phyloP scores from a whole-genome alignment of 2,329 filamentous ascomycete species.

The Monilinia polystroma region DNA sequence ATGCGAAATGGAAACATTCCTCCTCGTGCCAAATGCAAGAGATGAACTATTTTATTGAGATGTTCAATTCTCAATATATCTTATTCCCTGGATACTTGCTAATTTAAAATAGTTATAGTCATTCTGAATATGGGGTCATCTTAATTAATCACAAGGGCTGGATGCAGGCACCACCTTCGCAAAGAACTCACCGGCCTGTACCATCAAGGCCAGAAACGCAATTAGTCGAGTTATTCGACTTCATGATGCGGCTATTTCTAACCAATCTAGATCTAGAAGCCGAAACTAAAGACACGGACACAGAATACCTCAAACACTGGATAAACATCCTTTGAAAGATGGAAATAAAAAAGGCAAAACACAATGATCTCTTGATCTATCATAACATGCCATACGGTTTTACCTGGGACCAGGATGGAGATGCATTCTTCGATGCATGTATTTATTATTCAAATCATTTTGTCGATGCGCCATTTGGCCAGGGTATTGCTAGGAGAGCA shows the following conservation, averaged over 20 bases:
- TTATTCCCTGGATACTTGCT: neutral
- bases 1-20: constrained; percentile 13
- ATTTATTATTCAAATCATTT: neutral
- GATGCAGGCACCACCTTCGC: neutral
- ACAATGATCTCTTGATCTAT: neutral
- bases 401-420: neutral
- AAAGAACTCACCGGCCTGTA: neutral
- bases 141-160: constrained; percentile 1
- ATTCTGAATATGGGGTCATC: neutral
- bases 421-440: neutral
- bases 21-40: constrained; percentile 12
- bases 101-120: neutral
- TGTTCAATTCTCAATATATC: neutral
- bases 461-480: neutral
- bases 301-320: neutral
- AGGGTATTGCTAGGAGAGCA: neutral
- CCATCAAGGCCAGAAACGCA: neutral
- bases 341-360: neutral
- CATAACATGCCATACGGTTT: neutral
- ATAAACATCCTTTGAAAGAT: neutral
- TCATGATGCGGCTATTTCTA: neutral
- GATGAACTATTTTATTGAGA: constrained; percentile 7
- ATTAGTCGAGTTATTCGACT: constrained; percentile 1
- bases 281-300: neutral
- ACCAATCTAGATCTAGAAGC: neutral